Base-by-base conservation (phyloP, 345 rosid species). In the Boechera retrofracta region DNA sequence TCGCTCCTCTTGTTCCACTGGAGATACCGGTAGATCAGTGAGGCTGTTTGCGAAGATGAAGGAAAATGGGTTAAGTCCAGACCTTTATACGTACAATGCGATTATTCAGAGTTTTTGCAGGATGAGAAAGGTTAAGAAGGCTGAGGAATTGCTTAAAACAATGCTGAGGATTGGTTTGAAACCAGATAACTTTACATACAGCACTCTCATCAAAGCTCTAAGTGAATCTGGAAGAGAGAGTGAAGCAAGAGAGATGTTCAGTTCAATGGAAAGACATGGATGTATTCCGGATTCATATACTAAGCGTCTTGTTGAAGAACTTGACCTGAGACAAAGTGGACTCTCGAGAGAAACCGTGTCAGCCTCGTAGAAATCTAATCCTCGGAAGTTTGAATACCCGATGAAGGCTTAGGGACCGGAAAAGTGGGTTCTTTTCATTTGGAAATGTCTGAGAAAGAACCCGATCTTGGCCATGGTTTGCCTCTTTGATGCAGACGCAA, bases 151-250 rank as follows among this genome's bases (percentile, higher is more conserved):
- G 79, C 64, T 86, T 60, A 78, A 66, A 75, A 81, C 87, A 63
- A 85, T 88, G 91, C 38, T 73, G 77, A 76, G 67, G 31, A 52
- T 74, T 74, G 92, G 90, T 65, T 80, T 90, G 86, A 77, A 70
- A 81, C 94, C 96, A 47, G 94, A 91, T 80, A 85, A 56, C 71
- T 81, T 77, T 80, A 86, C 98, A 18, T 93, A 85, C 62, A 54
- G 76, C 66, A 80, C 78, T 60, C 74, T 93, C 59, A 83, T 91
- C 32, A 87, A 79, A 81, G 84, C 89, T 32, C 64, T 90, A 36
- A 77, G 80, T 69, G 85, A 86, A 70, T 82, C 82, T 66, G 90
- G 86, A 56, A 83, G 83, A 79, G 78, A 61, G 59, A 80, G 63
- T 72, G 94, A 87, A 84, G 97, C 90, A 21, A 85, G 84, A 82